Evolutionary conservation across 768 basidiomycete genomes (phyloP).

Genomic region (Leccinum fibrillosum): DNA sequence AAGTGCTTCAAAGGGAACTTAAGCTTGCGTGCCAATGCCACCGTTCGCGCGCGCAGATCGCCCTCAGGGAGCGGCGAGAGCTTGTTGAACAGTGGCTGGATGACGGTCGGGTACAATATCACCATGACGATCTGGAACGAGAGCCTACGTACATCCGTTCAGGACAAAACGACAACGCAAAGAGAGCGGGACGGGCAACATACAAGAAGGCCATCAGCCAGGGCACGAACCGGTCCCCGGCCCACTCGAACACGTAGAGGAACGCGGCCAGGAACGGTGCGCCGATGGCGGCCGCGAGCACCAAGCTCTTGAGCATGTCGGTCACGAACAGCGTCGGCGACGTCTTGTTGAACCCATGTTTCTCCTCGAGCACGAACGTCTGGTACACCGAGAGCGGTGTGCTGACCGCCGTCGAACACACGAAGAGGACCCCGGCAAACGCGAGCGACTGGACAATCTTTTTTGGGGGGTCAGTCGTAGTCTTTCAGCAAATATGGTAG

Average conservation of each 20-base stretch:
- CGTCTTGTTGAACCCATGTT: conserved; percentile 97
- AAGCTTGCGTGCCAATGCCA: conserved; percentile 72
- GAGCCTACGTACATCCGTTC: conserved; percentile 45
- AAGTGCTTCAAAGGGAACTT: conserved; percentile 92
- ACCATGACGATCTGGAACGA: conserved; percentile 83
- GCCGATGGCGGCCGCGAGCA: conserved; percentile 66
- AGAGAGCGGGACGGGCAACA: conserved; percentile 25
- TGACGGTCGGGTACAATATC: conserved; percentile 77
- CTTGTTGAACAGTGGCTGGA: conserved; percentile 98
- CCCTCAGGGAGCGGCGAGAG: conserved; percentile 80
- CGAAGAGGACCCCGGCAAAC: conserved; percentile 66
- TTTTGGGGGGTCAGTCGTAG: background rate
- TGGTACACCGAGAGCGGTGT: conserved; percentile 79
- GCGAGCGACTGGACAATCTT: conserved; percentile 80
- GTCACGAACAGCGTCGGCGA: conserved; percentile 70
- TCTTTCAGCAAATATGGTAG: too few species aligned
- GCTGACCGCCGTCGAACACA: conserved; percentile 62
- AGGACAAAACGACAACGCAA: background rate
- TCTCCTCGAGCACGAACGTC: conserved; percentile 93
- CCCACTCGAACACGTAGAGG: conserved; percentile 89
- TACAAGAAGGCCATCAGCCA: conserved; percentile 94
- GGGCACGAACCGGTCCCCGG: conserved; percentile 88
- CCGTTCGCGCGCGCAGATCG: conserved; percentile 74
- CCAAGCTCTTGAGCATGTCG: conserved; percentile 81
- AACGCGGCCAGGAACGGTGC: conserved; percentile 85